Evolutionary conservation across 257 asterid genomes (phyloP).

Genomic region (Nicotiana sylvestris): DNA sequence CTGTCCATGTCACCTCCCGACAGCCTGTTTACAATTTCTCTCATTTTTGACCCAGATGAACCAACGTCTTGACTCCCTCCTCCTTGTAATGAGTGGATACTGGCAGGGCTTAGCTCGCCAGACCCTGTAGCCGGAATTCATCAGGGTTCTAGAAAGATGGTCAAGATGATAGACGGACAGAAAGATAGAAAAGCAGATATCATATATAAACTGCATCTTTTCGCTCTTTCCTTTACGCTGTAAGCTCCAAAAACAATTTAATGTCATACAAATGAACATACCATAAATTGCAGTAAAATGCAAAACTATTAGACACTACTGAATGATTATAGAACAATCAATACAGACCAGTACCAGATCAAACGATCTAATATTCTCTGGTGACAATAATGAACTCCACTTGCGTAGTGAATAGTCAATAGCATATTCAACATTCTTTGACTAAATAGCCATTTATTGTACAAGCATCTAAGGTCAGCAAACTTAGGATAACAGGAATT

Average conservation of each 20-base stretch:
- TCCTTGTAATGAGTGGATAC: conserved; percentile 53
- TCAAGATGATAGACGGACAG: not conserved
- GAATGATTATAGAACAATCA: not conserved
- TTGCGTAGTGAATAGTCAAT: not conserved
- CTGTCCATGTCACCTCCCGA: conserved; percentile 31
- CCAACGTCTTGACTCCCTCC: conserved; percentile 37
- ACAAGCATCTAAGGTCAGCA: not conserved
- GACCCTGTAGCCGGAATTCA: conserved; percentile 44
- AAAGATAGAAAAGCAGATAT: not conserved
- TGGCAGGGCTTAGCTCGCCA: conserved; percentile 55
- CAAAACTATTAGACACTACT: not conserved
- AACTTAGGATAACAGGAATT: not conserved
- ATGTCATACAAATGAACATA: not conserved
- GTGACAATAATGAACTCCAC: not conserved
- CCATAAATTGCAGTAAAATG: not conserved
- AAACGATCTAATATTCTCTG: not conserved
- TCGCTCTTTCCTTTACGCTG: not conserved
- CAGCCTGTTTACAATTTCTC: conserved; percentile 23
- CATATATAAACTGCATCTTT: not conserved
- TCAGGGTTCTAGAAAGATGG: not conserved
- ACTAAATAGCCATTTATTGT: not conserved
- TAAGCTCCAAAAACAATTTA: not conserved
- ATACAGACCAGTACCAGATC: not conserved
- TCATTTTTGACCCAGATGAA: conserved; percentile 35
- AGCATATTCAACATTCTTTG: not conserved